Conservation (phyloP, 805 yeast genomes). For the Ogataea nitratoaversa region DNA sequence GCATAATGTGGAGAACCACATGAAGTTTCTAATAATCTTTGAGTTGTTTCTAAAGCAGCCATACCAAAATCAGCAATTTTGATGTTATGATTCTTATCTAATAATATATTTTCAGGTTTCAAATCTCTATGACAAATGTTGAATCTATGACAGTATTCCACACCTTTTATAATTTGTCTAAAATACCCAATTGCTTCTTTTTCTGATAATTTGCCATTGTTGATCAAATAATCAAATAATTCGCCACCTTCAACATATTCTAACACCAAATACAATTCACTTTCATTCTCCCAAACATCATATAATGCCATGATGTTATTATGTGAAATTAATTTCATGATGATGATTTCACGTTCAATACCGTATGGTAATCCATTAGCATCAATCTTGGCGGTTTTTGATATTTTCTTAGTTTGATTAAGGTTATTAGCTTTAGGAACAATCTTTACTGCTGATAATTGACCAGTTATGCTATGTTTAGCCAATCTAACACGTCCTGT, state of each 20-base stretch:
- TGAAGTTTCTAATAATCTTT: slow-evolving; percentile 67
- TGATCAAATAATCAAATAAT: slow-evolving; percentile 68
- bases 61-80: slow-evolving; percentile 85
- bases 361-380: slow-evolving; percentile 80
- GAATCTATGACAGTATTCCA: slow-evolving; percentile 74
- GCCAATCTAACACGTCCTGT: slow-evolving; percentile 78
- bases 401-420: slow-evolving; percentile 18
- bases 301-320: slow-evolving; percentile 89
- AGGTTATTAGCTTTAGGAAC: slow-evolving; percentile 53
- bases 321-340: slow-evolving; percentile 92
- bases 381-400: slow-evolving; percentile 25
- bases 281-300: slow-evolving; percentile 97
- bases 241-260: slow-evolving; percentile 92
- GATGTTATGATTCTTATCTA: slow-evolving; percentile 62
- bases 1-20: slow-evolving; percentile 91
- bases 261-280: slow-evolving; percentile 73
- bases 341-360: slow-evolving; percentile 93
- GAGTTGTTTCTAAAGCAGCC: slow-evolving; percentile 79
- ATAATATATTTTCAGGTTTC: slow-evolving; percentile 73
- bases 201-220: slow-evolving; percentile 67
- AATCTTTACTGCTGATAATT: slow-evolving; percentile 78
- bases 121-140: slow-evolving; percentile 81
- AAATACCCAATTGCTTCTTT: slow-evolving; percentile 72
- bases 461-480: slow-evolving; percentile 64
- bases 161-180: slow-evolving; percentile 73